A percentile compares a stretch with the other conserved stretches of the same genome.
These are phyloP conservation scores for Apophysomyces ossiformis DNA, from an alignment of 371 early-diverging fungal genomes.

Conservation along the genomic window DNA sequence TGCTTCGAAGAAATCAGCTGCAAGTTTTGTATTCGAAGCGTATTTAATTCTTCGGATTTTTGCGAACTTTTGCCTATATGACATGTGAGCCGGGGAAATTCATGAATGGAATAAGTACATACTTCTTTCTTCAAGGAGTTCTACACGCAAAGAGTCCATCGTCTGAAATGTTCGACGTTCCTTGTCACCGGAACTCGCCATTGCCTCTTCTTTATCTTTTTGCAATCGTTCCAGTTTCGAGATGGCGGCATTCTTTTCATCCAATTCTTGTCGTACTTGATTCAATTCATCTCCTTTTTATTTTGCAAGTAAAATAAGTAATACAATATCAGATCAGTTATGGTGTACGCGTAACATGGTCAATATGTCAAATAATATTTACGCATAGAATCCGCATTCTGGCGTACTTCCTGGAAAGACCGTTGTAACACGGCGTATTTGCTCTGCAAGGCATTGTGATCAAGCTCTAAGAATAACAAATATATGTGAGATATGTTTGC, in stretches of 20 bases:
- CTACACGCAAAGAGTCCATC: conserved; percentile 1
- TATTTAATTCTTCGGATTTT: not conserved
- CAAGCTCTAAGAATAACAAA: not conserved
- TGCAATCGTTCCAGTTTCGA: conserved; percentile 5
- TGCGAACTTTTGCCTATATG: not conserved
- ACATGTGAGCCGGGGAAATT: not conserved
- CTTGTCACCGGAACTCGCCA: conserved; percentile 1
- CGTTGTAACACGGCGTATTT: not conserved
- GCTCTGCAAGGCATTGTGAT: not conserved
- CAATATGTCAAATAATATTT: not conserved
- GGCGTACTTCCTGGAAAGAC: not conserved
- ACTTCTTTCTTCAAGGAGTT: not conserved
- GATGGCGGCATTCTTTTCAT: conserved; percentile 1
- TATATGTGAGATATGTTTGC: not conserved
- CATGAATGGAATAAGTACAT: not conserved
- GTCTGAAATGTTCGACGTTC: not conserved
- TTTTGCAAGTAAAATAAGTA: not conserved
- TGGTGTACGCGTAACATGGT: not conserved
- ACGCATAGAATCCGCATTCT: conserved; percentile 8
- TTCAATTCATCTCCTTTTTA: conserved; percentile 2
- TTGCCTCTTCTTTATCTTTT: not conserved
- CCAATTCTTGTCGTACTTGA: conserved; percentile 2
- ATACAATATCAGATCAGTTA: not conserved
- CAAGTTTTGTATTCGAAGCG: not conserved
- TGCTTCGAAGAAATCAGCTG: not conserved